Evolutionary conservation across 495 filamentous ascomycete genomes (phyloP), one percentile per base, ranked within the genome.

Genomic region (Aspergillus carlsbadensis): DNA sequence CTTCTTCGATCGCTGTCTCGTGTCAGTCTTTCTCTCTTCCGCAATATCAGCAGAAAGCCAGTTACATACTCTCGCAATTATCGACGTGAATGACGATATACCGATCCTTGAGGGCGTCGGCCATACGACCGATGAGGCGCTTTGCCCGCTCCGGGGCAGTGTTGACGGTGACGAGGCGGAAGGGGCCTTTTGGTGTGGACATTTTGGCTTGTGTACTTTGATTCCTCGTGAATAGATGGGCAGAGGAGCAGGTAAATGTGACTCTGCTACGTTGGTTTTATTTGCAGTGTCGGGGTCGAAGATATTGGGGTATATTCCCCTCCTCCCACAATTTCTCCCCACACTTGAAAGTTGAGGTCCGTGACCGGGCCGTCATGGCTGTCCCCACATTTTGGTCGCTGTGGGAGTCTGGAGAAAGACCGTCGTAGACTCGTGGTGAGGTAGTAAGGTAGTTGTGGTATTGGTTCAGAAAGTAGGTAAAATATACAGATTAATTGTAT

Each of bases 141-240:
- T 82, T 80, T 35, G 86, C 86, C 29, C 86, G 78, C 56, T 86
- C 84, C 8, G 86, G 86, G 1, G 78, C 84, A 42, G 80, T 89
- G 74, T 88, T 88, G 61, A 89, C 85, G 10, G 84, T 87, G 43
- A 86, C 79, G 18, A 89, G 79, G 48, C 69, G 79, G 69, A 77
- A 88, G 15, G 83, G 81, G 33, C 81, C 83, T 60, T 81, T 78
- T 7, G 71, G 82, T 75, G 65, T 52, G 67, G 76, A 67, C 69
- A 77, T 78, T 34, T 17, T 67, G 63, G 26, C 26, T 29, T 62
- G 15, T n/a, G 43, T 33, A 31, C 36, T 50, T 15, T 40, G 18
- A 20, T 52, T 42, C 10, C 18, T 42, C 18, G 5, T 42, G 11
- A 37, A 4, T 13, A 10, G 35, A 15, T 13, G 4, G 35, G 35